Evolutionary conservation across 768 basidiomycete species (phyloP).

Genomic region (Chiua virens): DNA sequence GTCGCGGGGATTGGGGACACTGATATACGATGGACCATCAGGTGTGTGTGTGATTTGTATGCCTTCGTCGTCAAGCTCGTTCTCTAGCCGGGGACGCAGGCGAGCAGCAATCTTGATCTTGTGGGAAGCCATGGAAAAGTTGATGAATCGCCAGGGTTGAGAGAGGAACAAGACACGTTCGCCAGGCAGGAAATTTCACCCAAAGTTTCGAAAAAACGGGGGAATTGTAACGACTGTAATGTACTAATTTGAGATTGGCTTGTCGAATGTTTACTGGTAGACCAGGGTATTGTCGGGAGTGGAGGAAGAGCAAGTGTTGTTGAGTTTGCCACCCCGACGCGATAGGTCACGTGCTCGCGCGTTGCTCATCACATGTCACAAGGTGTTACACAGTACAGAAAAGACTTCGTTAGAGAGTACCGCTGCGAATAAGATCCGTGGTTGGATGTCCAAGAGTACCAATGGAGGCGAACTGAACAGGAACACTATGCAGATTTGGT

Average conservation of each 20-base stretch:
- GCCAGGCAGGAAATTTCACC: no score
- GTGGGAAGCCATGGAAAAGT: conserved; percentile 28
- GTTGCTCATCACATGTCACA: neutral
- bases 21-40: conserved; percentile 48
- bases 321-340: conserved; percentile 28
- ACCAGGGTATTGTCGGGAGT: no score
- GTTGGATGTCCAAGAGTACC: no score
- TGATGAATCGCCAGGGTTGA: no score
- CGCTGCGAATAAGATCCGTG: no score
- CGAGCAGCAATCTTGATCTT: conserved; percentile 75
- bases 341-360: conserved; percentile 26
- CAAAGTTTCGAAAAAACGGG: no score
- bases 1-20: conserved; percentile 72
- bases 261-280: neutral
- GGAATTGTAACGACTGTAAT: no score
- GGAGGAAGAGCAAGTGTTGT: neutral
- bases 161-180: no score
- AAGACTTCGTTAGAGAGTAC: no score
- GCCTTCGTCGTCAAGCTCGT: conserved; percentile 62
- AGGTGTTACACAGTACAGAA: no score
- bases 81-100: conserved; percentile 61
- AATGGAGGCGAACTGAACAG: no score
- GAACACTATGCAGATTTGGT: neutral
- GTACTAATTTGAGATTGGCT: no score
- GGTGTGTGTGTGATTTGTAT: conserved; percentile 51